Base-by-base conservation (phyloP, 2,329 filamentous ascomycete species). In the Helminthosporium solani region DNA sequence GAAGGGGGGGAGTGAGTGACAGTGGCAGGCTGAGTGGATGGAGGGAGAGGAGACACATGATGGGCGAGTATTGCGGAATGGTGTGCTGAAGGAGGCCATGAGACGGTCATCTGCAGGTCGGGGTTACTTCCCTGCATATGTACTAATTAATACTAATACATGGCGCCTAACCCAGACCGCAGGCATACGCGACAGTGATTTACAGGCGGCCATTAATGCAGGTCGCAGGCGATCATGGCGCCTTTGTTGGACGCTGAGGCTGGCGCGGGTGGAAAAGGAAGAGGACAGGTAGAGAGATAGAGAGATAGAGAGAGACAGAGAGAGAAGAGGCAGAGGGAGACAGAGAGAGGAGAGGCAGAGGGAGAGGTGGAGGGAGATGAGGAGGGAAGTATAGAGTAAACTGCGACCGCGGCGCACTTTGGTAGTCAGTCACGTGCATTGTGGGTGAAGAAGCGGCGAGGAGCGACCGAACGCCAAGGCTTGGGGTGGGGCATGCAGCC, bases 1-100 rank as follows among this genome's bases (percentile, higher is more conserved):
- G 47, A 57, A 54, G 57, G 47, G 52, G 53, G 56, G 56, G 59
- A 34, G 50, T n/a, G n/a, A n/a, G n/a, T n/a, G n/a, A n/a, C n/a
- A 25, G 57, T 67, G 63, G 65, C 65, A 64, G 54, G 52, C 51
- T 46, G 51, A 56, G 63, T 61, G 62, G 57, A 56, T 46, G 56
- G 51, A 54, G 53, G 56, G 51, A 54, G 53, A 49, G 41, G 49
- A 41, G 48, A 57, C 56, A 54, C 52, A 58, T 59, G 54, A 57
- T 57, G 53, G 53, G 47, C 49, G 47, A 44, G 48, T 16, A 40
- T n/a, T 48, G 49, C 50, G 46, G 58, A 54, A 50, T 53, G 58
- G 57, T 61, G 58, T 63, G 58, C 49, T 58, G 56, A 50, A n/a
- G 50, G 53, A 43, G 54, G 45, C 50, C 53, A 52, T 46, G 49